Conservation (phyloP, 805 yeast species). For the Starmerella bacillaris region DNA sequence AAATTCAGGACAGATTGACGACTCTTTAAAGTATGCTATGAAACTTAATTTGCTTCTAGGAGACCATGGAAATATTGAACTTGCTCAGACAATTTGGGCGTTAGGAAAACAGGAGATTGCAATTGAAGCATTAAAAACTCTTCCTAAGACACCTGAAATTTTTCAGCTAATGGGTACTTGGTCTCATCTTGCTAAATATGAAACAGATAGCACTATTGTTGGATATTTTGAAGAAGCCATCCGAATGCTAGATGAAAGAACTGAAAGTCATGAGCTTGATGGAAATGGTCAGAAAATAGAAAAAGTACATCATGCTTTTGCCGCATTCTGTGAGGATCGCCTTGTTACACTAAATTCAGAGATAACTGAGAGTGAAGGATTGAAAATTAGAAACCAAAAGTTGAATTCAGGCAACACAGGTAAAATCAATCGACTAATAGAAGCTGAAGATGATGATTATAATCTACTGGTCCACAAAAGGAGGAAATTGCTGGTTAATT, state of each 20-base stretch:
- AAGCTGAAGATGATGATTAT: conserved; percentile 34
- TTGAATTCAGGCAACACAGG: no score
- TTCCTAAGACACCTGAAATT: conserved; percentile 7
- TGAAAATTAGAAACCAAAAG: no score
- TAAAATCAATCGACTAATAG: conserved; percentile 18
- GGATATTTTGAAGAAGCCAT: conserved; percentile 38
- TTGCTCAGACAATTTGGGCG: conserved; percentile 47
- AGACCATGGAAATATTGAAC: neutral
- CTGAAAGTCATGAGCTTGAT: no score
- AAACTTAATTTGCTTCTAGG: conserved; percentile 12
- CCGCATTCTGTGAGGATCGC: conserved; percentile 61
- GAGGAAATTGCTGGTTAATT: conserved; percentile 31
- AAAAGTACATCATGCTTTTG: conserved; percentile 40
- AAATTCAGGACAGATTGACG: conserved; percentile 13
- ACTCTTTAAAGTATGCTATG: conserved; percentile 16
- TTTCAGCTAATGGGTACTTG: conserved; percentile 32
- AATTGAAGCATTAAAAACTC: conserved; percentile 24
- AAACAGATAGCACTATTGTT: conserved; percentile 40
- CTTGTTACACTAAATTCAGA: no score
- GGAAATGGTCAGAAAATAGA: no score
- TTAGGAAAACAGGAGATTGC: conserved; percentile 41
- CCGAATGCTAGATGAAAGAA: conserved; percentile 1
- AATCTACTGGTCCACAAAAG: conserved; percentile 25
- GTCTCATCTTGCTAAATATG: conserved; percentile 55
- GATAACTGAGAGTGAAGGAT: no score